Evolutionary conservation across 345 rosid species (phyloP), one percentile per base, ranked within the genome.

Genomic region (Populus pruinosa): DNA sequence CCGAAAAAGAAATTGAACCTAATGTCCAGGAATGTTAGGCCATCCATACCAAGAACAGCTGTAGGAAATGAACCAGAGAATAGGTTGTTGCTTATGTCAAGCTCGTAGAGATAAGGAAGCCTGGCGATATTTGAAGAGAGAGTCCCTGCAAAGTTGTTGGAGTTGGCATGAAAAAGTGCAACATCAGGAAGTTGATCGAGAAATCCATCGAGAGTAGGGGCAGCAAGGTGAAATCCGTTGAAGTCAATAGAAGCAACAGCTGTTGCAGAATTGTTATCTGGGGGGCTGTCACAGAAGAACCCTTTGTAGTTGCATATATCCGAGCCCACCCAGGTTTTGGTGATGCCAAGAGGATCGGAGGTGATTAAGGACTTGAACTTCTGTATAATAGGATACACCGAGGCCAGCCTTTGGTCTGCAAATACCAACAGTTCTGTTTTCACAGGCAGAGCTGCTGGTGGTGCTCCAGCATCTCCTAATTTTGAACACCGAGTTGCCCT

Each of bases 101-200:
- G 86, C 85, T 94, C 98, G 78, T 92, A 94, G 71, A 94, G 91
- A 69, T 91, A 94, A 23, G 73, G 84, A 70, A 94, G 97, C 64
- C 88, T 83, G 55, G 89, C 79, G 47, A 94, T 88, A 29, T 80
- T 81, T 0, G 93, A 75, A 2, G 95, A 89, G 68, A 91, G 62
- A 0, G 85, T 53, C 35, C 98, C 98, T 1, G 86, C 61, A 50
- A 94, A 94, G 78, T 81, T 82, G 87, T 94, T 94, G 71, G 97
- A 91, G 78, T 94, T 94, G 21, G 93, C 98, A 44, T 94, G 97
- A 82, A 93, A 94, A 70, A 94, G 85, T 17, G 94, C 97, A 41
- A 93, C 79, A 70, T 88, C 95, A 0, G 93, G 94, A 25, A 93
- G 89, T 43, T 83, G 86, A 65, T 93, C 98, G 35, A 92, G 88